A percentile compares a stretch with the other conserved stretches of the same genome.
Evolutionary conservation across 1,139 yeast genomes (phyloP).

Genomic region (Scheffersomyces titani): DNA sequence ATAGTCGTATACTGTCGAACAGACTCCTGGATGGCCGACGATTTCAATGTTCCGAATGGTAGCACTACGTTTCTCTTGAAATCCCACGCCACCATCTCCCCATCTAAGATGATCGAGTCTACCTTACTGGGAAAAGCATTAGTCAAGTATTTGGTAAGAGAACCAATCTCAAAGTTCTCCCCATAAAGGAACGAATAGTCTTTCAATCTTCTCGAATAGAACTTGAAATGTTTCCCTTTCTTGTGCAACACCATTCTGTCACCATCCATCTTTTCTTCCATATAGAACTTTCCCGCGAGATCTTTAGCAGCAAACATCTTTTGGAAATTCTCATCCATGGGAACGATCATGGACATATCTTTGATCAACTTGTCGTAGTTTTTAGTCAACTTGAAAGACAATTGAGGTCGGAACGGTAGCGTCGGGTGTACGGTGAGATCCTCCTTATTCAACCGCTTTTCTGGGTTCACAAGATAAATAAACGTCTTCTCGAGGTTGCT

Average conservation of each 20-base stretch:
- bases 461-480: slow-evolving; percentile 55
- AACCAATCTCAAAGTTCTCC: slow-evolving; percentile 53
- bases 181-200: slow-evolving; percentile 82
- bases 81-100: slow-evolving; percentile 94
- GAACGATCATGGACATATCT: slow-evolving; percentile 31
- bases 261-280: slow-evolving; percentile 95
- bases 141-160: slow-evolving; percentile 57
- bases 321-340: slow-evolving; percentile 23
- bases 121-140: slow-evolving; percentile 45
- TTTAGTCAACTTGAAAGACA: slow-evolving; percentile 55
- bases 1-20: slow-evolving; percentile 42
- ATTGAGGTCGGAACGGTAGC: slow-evolving; percentile 70
- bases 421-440: slow-evolving; percentile 51
- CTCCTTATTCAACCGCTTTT: slow-evolving; percentile 37
- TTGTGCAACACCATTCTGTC: slow-evolving; percentile 81
- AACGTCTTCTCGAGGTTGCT: slow-evolving; percentile 65
- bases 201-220: slow-evolving; percentile 67
- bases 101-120: slow-evolving; percentile 69
- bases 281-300: slow-evolving; percentile 49
- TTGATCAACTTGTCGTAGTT: slow-evolving; percentile 51
- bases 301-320: slow-evolving; percentile 13
- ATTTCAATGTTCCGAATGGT: slow-evolving; percentile 80
- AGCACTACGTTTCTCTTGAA: slow-evolving; percentile 55
- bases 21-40: slow-evolving; percentile 63
- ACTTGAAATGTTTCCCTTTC: slow-evolving; percentile 50